Base-by-base conservation (phyloP, 805 yeast species). In the Candida nitratophila region DNA sequence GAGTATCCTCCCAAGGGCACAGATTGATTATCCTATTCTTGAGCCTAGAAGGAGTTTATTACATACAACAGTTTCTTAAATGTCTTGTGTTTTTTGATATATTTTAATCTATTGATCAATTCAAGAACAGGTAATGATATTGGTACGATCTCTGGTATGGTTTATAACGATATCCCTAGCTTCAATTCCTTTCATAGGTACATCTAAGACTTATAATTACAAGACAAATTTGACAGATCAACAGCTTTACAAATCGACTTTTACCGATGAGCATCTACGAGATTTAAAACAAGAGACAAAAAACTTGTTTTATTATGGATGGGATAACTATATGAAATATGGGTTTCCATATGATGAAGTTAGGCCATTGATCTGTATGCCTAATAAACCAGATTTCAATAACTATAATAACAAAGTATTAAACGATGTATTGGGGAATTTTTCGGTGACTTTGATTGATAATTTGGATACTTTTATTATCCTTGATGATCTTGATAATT, bases 271-370 rank as follows among this genome's bases (percentile, higher is more conserved):
- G 0, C 66, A 63, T 43, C 42, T 61, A 11, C 27, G 42, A 1
- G 17, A 40, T 7, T 45, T 64, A 17, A 62, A 63, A 50, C 56
- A 68, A 14, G 77, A 79, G 48, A 77, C 91, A 0, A 65, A 60
- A 44, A 55, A 60, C 2, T 66, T 89, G 30, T 87, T 90, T 52
- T 63, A 78, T 44, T 91, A 84, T 61, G 93, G 85, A 0, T 85
- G 91, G 84, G 55, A 70, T 43, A 71, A 81, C 11, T 90, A 90
- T 59, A 67, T 84, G 67, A 59, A 63, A 1, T 55, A 72, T 54
- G 98, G 86, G 0, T 87, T 75, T 52, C 97, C 97, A 0, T 76
- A 67, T 21, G 98, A 90, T 61, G 95, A 89, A 56, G 77, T 90
- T 9, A 64, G 71, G 31, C 97, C 98, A 0, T 53, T 86, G 12